Evolutionary conservation across 176 grass and related monocot species (phyloP), one percentile per base, ranked within the genome.

Genomic region (Triticum turgidum): DNA sequence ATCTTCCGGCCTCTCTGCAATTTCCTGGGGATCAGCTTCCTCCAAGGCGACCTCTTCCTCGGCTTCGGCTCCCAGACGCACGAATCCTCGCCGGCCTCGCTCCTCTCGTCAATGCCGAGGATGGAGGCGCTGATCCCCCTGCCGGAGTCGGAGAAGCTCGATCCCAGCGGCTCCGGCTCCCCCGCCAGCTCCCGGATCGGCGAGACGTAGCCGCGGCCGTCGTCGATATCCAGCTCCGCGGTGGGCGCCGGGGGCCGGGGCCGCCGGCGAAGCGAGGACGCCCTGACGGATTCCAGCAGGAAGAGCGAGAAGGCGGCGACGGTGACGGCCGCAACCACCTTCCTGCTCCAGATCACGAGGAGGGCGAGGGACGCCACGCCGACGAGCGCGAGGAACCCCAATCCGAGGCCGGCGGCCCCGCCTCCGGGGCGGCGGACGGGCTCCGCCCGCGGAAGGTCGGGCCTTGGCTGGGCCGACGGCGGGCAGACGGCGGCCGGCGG

Each of bases 331-430:
- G 88, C 80, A 12, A 96, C 92, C 85, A 96, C 88, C 87, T 89
- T 96, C 83, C 84, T 91, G 84, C 92, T 94, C 73, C 89, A 91
- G 86, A 96, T 96, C 68, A 93, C 82, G 27, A 96, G 83, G 77
- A 92, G 61, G 21, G 82, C 75, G 82, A 99, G 90, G 42, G 86
- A 93, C 7, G 87, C 77, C 52, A 92, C 75, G 76, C 91, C 85
- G 37, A 81, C 79, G 59, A 91, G 17, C 83, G 93, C 74, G 66
- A 92, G 59, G 80, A 94, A 91, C 18, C 79, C 90, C 65, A 94
- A 11, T 1, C 93, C 91, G 5, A 87, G 77, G 29, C 45, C 77
- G 11, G 69, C 76, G 10, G 11, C 61, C 8, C 15, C 15, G 67
- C 33, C 75, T 44, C 38, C 69, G 49, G 22, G 7, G n/a, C 27